These are phyloP conservation scores for Aspergillus latus DNA, from an alignment of 2,329 filamentous ascomycete genomes.

Conservation along the genomic window DNA sequence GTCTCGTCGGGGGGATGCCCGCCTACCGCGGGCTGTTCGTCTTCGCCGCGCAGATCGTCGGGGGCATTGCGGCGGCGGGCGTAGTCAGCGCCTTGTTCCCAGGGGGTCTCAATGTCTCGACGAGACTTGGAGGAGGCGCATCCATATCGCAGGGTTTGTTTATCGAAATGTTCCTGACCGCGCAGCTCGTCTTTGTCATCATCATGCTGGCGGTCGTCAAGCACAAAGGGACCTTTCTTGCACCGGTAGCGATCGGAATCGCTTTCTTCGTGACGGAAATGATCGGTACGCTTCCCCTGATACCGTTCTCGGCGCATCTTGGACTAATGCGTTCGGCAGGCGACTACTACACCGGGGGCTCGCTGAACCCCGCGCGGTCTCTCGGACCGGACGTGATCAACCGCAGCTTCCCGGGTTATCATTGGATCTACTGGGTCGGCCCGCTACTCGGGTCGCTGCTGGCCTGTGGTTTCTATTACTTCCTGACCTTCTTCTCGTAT, in stretches of 20 bases:
- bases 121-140: not conserved
- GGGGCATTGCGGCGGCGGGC: not conserved
- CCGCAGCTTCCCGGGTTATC: constrained; percentile 46
- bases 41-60: not conserved
- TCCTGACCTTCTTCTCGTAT: constrained; percentile 49
- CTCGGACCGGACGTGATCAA: constrained; percentile 50
- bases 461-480: constrained; percentile 50
- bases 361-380: constrained; percentile 50
- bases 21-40: not conserved
- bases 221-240: not conserved
- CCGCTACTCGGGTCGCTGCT: constrained; percentile 48
- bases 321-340: constrained; percentile 28
- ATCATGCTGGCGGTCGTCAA: not conserved
- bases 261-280: not conserved
- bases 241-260: not conserved
- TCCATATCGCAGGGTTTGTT: not conserved
- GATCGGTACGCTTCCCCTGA: not conserved
- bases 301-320: not conserved
- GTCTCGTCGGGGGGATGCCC: not conserved
- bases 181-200: not conserved
- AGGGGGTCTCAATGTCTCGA: not conserved
- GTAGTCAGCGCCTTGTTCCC: not conserved
- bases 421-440: constrained; percentile 55
- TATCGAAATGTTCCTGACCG: not conserved
- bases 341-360: constrained; percentile 50